Percentiles rank a stretch among this genome's conserved stretches.
These are phyloP conservation scores for Udeniomyces megalosporus DNA, from an alignment of 768 basidiomycete genomes.

Conservation along the genomic window DNA sequence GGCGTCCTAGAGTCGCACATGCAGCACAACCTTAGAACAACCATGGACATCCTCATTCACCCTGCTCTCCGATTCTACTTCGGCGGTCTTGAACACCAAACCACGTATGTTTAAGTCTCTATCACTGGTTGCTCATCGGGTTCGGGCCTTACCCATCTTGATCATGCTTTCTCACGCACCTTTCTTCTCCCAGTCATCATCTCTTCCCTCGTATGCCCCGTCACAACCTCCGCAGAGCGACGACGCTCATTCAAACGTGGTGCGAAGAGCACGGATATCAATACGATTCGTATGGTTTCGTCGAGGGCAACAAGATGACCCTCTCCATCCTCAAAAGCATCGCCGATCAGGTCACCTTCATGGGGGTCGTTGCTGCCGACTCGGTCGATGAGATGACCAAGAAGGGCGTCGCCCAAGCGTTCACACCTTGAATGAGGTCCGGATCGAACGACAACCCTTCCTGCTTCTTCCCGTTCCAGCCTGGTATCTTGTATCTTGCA, in stretches of 20 bases:
- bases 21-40: constrained; percentile 2
- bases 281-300: neutral
- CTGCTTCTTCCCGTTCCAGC: no score
- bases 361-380: constrained; percentile 2
- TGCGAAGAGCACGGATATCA: neutral
- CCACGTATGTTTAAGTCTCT: no score
- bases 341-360: constrained; percentile 6
- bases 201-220: constrained; percentile 5
- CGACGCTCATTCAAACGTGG: constrained; percentile 1
- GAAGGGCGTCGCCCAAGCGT: constrained; percentile 1
- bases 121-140: neutral
- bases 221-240: constrained; percentile 3
- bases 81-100: constrained; percentile 7
- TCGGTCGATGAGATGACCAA: constrained; percentile 5
- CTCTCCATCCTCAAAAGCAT: neutral
- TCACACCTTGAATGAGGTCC: constrained; percentile 2
- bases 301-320: constrained; percentile 10
- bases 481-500: no score
- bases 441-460: no score
- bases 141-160: neutral
- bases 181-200: no score
- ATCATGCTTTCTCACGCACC: neutral
- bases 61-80: constrained; percentile 1
- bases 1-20: constrained; percentile 7
- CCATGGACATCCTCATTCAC: constrained; percentile 9